Conservation (phyloP, 1,139 yeast genomes). For the Pneumocystis canis region DNA sequence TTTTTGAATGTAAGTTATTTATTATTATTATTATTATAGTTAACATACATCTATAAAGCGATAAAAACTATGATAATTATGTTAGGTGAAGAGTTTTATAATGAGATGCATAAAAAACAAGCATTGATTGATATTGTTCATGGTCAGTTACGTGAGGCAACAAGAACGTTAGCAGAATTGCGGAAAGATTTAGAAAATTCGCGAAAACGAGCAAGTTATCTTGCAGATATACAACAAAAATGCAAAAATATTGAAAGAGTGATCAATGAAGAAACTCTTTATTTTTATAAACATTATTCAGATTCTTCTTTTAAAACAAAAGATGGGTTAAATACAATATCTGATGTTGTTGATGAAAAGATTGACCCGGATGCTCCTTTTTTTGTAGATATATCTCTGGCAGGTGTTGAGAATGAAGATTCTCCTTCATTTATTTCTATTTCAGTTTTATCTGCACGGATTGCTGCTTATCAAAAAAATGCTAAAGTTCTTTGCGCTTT, state of each 20-base stretch:
- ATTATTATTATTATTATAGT: not conserved
- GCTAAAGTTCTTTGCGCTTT: slow-evolving; percentile 41
- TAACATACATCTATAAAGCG: slow-evolving; percentile 18
- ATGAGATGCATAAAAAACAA: slow-evolving; percentile 35
- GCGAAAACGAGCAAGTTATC: slow-evolving; percentile 28
- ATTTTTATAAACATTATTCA: not conserved
- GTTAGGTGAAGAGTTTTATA: slow-evolving; percentile 32
- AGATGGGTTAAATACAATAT: not conserved
- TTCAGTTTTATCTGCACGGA: slow-evolving; percentile 54
- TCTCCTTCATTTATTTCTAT: slow-evolving; percentile 36
- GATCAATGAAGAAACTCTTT: slow-evolving; percentile 33
- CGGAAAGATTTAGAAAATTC: slow-evolving; percentile 33
- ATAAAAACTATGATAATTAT: slow-evolving; percentile 26
- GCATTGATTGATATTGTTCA: slow-evolving; percentile 34
- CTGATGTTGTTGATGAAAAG: not conserved
- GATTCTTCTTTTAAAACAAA: not conserved
- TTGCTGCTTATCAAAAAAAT: slow-evolving; percentile 59
- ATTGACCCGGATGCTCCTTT: not conserved
- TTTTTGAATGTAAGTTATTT: slow-evolving; percentile 22
- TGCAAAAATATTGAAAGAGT: slow-evolving; percentile 43
- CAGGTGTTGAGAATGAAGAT: not conserved
- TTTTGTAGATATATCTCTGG: not conserved
- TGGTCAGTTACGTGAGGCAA: slow-evolving; percentile 35
- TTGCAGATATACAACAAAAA: slow-evolving; percentile 37
- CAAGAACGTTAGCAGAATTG: slow-evolving; percentile 32